Evolutionary conservation across 257 asterid species (phyloP).

Genomic region (Petunia axillaris): DNA sequence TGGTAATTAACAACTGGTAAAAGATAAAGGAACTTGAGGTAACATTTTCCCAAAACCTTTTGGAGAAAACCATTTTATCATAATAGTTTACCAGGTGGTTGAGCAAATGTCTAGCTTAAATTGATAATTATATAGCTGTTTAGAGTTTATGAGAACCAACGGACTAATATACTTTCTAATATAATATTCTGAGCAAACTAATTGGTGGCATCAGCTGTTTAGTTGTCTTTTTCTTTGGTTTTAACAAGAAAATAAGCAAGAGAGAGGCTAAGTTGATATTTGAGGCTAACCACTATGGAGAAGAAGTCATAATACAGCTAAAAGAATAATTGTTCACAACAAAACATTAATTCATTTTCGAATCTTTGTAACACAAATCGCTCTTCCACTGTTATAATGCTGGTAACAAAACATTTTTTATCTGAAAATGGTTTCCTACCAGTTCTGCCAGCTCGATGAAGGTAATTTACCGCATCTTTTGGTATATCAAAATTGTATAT

Average conservation of each 20-base stretch:
- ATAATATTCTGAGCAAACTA: conserved; percentile 10
- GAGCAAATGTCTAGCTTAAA: not conserved
- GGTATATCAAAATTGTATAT: conserved; percentile 92
- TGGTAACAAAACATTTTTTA: conserved; percentile 73
- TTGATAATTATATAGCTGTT: not conserved
- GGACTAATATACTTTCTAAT: not conserved
- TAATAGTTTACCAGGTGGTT: not conserved
- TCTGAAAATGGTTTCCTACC: conserved; percentile 97
- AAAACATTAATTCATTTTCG: conserved; percentile 80
- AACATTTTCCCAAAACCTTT: not conserved
- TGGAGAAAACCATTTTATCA: conserved; percentile 6
- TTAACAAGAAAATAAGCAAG: conserved; percentile 1
- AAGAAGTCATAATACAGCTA: conserved; percentile 32
- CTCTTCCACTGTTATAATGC: conserved; percentile 73
- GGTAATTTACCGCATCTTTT: conserved; percentile 83
- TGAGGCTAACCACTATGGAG: conserved; percentile 20
- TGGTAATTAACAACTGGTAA: not conserved
- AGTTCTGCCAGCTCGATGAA: conserved; percentile 96
- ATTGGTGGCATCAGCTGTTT: not conserved
- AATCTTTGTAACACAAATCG: conserved; percentile 84
- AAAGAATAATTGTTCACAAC: conserved; percentile 63
- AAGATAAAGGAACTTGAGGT: conserved; percentile 3
- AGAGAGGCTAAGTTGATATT: not conserved
- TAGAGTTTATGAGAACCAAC: not conserved
- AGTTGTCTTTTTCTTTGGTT: not conserved